Evolutionary conservation across 768 basidiomycete genomes (phyloP).

Genomic region (Boletus rubescentipes): DNA sequence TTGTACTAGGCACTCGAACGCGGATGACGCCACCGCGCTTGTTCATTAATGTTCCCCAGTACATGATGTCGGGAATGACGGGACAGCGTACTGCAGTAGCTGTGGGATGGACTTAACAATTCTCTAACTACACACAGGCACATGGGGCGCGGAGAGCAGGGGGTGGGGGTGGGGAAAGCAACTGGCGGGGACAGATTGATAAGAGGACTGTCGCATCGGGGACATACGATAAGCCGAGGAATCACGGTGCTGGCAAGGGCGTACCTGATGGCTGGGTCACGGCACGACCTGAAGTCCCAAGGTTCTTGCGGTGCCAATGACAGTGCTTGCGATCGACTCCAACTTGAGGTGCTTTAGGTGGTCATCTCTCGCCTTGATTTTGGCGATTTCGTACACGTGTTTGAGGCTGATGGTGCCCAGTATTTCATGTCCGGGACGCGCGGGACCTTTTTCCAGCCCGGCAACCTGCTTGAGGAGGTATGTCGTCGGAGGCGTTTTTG

Average conservation of each 20-base stretch:
- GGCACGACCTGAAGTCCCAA: conserved; percentile 90
- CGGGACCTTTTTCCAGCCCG: conserved; percentile 88
- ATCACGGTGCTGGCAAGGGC: conserved; percentile 19
- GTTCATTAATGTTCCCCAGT: conserved; percentile 34
- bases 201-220: conserved; percentile 20
- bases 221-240: conserved; percentile 23
- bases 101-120: conserved; percentile 17
- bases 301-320: conserved; percentile 86
- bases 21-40: conserved; percentile 31
- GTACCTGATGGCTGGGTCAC: conserved; percentile 44
- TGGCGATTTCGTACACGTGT: conserved; percentile 98
- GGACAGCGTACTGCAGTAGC: conserved; percentile 19
- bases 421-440: conserved; percentile 74
- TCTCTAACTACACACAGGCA: conserved; percentile 29
- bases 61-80: conserved; percentile 33
- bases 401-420: conserved; percentile 87
- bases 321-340: conserved; percentile 84
- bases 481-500: conserved; percentile 86
- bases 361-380: conserved; percentile 91
- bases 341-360: conserved; percentile 84
- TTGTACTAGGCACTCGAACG: conserved; percentile 31
- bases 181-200: conserved; percentile 22
- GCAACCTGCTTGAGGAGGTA: conserved; percentile 91
- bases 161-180: conserved; percentile 9
- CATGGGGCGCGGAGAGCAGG: conserved; percentile 12